Base-by-base conservation (phyloP, 2,329 filamentous ascomycete genomes). In the Fusarium metavorans region DNA sequence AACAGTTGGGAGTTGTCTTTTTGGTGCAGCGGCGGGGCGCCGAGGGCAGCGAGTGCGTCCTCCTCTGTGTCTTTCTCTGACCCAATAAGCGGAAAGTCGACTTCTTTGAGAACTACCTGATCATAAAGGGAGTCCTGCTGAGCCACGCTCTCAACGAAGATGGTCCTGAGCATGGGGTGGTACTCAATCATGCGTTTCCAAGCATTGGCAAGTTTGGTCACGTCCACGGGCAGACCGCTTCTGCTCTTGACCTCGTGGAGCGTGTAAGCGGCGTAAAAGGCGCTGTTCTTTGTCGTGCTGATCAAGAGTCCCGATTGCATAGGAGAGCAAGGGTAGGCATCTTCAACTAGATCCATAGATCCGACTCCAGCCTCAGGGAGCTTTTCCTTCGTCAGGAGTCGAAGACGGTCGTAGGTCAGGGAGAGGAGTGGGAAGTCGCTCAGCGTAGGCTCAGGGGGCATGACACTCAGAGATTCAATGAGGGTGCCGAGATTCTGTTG, bases 81-180 rank as follows among this genome's bases (percentile, higher is more conserved):
- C 3, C 65, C 45, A 16, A 61, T 52, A 23, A 69, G 27, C 2
- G 72, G 65, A 3, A 37, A 41, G 25, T 77, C 5, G 8, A 73
- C 66, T 30, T 68, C 37, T n/a, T 64, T 79, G 9, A 88, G 77
- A 2, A 88, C 80, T 5, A 88, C 81, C 72, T 85, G 85, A 60
- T 88, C 85, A 52, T 84, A 88, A 1, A 88, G 79, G 0, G 86
- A 85, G 9, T 84, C 81, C 5, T 76, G 64, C 66, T 83, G 81
- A 14, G 84, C 83, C 14, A 85, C 81, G 27, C 86, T 88, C 63
- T 86, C 85, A 41, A 84, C 82, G 64, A 88, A 88, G 23, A 88
- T 79, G 0, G 86, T 87, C 60, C 86, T 78, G 48, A 88, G 76
- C 10, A 85, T 84, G 0, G 85, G 70, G 62, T 88, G 85, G 35